Conservation (phyloP, 1,284 basidiomycete genomes). For the Gomphus sp. region DNA sequence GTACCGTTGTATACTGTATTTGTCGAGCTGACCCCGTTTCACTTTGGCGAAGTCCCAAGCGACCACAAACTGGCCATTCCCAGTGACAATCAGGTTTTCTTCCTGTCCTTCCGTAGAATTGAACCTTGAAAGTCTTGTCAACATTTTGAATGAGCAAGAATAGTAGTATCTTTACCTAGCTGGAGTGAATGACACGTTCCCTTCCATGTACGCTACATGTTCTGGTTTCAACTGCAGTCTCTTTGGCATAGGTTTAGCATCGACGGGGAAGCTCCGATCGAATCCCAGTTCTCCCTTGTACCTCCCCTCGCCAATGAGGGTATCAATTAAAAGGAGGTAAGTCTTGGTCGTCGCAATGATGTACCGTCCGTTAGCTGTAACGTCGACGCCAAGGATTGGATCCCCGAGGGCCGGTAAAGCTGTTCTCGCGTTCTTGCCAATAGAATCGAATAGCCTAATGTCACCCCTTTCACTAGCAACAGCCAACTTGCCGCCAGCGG, state of each 20-base stretch:
- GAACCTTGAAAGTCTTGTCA: constrained; percentile 48
- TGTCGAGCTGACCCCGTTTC: constrained; percentile 84
- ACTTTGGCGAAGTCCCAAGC: constrained; percentile 96
- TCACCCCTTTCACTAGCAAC: constrained; percentile 97
- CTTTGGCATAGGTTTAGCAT: constrained; percentile 86
- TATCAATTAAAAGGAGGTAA: constrained; percentile 92
- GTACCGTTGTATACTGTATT: constrained; percentile 89
- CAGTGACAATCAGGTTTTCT: constrained; percentile 95
- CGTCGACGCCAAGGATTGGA: constrained; percentile 92
- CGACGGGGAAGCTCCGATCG: constrained; percentile 92
- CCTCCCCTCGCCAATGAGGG: constrained; percentile 86
- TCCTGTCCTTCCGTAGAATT: constrained; percentile 75
- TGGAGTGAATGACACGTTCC: constrained; percentile 83
- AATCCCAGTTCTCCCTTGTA: constrained; percentile 87
- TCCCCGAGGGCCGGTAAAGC: constrained; percentile 94
- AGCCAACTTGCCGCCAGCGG: constrained; percentile 79
- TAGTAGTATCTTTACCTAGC: constrained; percentile 52
- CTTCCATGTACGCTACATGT: constrained; percentile 93
- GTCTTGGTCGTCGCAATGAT: constrained; percentile 95
- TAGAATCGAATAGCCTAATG: constrained; percentile 89
- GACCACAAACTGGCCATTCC: constrained; percentile 90
- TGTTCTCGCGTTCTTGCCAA: constrained; percentile 99
- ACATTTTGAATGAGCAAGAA: neutral
- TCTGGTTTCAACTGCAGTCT: constrained; percentile 85
- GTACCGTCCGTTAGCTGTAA: constrained; percentile 90